phyloP scores from a whole-genome alignment of 257 asterid genomes.

The Fraxinus anomala region DNA sequence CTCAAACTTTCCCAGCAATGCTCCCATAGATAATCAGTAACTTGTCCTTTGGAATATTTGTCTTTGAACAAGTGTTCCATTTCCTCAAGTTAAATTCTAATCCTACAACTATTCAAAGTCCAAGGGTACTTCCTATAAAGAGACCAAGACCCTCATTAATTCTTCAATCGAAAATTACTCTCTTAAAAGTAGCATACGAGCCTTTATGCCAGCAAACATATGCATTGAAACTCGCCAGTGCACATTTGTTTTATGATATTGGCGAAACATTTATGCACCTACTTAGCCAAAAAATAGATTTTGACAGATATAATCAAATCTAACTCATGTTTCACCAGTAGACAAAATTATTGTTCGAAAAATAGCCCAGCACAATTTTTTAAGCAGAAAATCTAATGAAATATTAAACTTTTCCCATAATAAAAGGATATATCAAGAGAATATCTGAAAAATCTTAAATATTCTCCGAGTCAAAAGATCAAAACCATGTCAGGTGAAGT shows the following conservation, averaged over 20 bases:
- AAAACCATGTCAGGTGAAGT: slow-evolving; percentile 3
- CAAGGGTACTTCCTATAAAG: not conserved
- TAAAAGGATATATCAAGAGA: not conserved
- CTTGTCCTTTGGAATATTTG: not conserved
- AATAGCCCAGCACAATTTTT: not conserved
- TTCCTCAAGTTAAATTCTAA: not conserved
- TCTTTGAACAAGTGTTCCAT: not conserved
- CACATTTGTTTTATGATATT: too few species aligned
- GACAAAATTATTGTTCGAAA: not conserved
- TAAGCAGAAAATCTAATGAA: not conserved
- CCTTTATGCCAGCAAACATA: not conserved
- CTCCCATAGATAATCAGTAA: not conserved
- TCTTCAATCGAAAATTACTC: not conserved
- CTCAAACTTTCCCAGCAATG: not conserved
- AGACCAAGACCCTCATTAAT: not conserved
- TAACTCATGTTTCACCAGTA: not conserved
- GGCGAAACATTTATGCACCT: not conserved
- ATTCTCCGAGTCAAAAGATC: not conserved
- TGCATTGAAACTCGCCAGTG: not conserved
- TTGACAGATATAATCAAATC: not conserved
- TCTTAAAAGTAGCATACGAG: not conserved
- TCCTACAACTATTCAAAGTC: not conserved
- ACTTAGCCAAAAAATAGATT: not conserved
- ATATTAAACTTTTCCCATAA: not conserved
- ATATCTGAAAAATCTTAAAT: not conserved